Evolutionary conservation across 2,329 filamentous ascomycete genomes (phyloP).

Genomic region (Nectriaceae sp.): DNA sequence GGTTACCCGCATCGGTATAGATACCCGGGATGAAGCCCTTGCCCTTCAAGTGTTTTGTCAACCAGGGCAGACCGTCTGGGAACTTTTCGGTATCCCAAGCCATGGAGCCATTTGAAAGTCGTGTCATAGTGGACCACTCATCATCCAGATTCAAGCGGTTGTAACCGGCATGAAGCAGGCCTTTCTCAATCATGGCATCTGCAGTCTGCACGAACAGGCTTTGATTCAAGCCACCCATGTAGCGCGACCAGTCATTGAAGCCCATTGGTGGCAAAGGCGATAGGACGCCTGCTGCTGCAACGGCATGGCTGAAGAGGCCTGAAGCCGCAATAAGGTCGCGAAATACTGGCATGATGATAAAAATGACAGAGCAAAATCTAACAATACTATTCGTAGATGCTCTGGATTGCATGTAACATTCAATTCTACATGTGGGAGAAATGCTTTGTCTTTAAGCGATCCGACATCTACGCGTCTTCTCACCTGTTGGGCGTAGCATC

Average conservation of each 20-base stretch:
- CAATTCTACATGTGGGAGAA: neutral
- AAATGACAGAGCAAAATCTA: neutral
- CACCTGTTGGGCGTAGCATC: neutral
- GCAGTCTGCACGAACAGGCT: slow-evolving; percentile 49
- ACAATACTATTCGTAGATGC: neutral
- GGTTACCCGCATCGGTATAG: slow-evolving; percentile 45
- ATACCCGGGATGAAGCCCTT: slow-evolving; percentile 47
- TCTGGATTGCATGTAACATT: neutral
- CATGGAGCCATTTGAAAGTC: slow-evolving; percentile 39
- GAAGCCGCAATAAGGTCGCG: neutral
- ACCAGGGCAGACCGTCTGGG: slow-evolving; percentile 44
- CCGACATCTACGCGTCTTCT: neutral
- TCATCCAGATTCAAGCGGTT: slow-evolving; percentile 46
- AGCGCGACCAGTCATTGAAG: slow-evolving; percentile 54
- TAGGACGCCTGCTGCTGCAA: too few relatives aligned
- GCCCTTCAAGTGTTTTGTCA: slow-evolving; percentile 38
- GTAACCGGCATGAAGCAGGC: slow-evolving; percentile 38
- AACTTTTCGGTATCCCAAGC: slow-evolving; percentile 44
- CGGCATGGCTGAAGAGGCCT: neutral
- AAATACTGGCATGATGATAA: neutral
- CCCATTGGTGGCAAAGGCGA: slow-evolving; percentile 48
- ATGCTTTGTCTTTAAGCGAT: neutral
- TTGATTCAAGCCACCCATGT: slow-evolving; percentile 49
- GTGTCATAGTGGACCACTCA: slow-evolving; percentile 42
- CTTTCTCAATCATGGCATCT: slow-evolving; percentile 43